Percentiles rank a stretch among this genome's conserved stretches.
These are phyloP conservation scores for Solanum aculeatissimum DNA, from an alignment of 305 asterid species.

Conservation along the genomic window DNA sequence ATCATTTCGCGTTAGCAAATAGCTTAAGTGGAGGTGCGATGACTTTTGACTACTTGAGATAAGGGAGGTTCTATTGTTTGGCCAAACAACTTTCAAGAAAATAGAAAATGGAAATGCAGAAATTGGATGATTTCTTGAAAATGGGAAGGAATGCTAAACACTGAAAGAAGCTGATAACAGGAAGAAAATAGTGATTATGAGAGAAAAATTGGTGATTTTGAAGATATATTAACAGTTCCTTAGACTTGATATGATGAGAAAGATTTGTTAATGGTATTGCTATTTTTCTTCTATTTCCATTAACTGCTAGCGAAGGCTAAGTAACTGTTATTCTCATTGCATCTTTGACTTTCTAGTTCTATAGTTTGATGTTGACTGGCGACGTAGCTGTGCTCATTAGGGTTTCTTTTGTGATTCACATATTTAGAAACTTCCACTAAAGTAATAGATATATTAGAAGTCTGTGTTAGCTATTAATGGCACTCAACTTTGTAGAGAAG, in stretches of 20 bases:
- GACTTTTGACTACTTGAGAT: neutral
- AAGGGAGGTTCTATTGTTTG: neutral
- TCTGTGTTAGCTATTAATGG: neutral
- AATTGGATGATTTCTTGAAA: neutral
- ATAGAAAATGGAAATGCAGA: neutral
- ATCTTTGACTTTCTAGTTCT: neutral
- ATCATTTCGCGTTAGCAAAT: neutral
- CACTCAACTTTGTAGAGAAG: neutral
- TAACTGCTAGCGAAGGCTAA: neutral
- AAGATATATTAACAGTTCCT: neutral
- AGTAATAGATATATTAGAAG: neutral
- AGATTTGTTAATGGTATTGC: neutral
- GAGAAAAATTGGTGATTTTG: neutral
- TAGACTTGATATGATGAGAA: neutral
- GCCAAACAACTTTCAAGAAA: neutral
- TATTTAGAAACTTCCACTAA: neutral
- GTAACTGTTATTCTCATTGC: neutral
- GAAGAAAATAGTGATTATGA: neutral
- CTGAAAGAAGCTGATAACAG: neutral
- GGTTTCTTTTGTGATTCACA: neutral
- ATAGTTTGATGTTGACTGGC: neutral
- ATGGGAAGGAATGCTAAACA: neutral
- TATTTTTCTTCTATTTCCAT: neutral
- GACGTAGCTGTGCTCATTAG: neutral
- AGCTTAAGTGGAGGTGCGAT: neutral